Evolutionary conservation across 2,329 filamentous ascomycete genomes (phyloP), one percentile per base, ranked within the genome.

Genomic region (Cordyceps tenuipes): DNA sequence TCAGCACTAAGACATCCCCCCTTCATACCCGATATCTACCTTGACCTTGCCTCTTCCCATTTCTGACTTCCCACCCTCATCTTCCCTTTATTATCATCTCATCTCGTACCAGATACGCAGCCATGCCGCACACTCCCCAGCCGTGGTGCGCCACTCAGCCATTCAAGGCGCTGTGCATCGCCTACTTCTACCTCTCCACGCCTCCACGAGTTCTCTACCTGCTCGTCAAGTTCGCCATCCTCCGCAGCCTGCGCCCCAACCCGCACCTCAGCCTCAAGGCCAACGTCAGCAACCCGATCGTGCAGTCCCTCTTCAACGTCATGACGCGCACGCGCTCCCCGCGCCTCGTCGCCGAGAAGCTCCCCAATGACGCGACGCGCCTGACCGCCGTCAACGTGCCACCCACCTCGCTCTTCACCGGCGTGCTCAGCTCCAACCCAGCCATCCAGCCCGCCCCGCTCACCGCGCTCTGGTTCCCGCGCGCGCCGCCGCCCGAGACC

Each of bases 161-260:
- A 26, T 44, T 61, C 52, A 61, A 61, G 52, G 59, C 59, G 7
- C 44, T 61, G 12, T 61, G 48, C 43, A 56, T 61, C 21, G 31
- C 36, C 47, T 55, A 44, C 46, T 61, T 51, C 31, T 34, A 44
- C 26, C 34, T 61, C 13, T 44, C 36, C 8, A 44, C 47, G 46
- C 59, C 59, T 19, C 51, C 53, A 8, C 50, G 56, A 29, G 26
- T 61, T 39, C 9, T 61, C 36, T 61, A 50, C 26, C 39, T 50
- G 19, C 5, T 56, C n/a, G 19, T 55, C 44, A 55, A 61, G 44
- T 55, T 21, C 29, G 36, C 36, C 13, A 19, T 47, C 0, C 39
- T 47, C 5, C 15, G 21, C 31, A 10, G 36, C 19, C 39, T 57
- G n/a, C 59, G 59, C 5, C 50, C 51, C 5, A 50, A 15, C 39